Evolutionary conservation across 2,329 filamentous ascomycete genomes (phyloP).

Genomic region (Drechmeria coniospora): DNA sequence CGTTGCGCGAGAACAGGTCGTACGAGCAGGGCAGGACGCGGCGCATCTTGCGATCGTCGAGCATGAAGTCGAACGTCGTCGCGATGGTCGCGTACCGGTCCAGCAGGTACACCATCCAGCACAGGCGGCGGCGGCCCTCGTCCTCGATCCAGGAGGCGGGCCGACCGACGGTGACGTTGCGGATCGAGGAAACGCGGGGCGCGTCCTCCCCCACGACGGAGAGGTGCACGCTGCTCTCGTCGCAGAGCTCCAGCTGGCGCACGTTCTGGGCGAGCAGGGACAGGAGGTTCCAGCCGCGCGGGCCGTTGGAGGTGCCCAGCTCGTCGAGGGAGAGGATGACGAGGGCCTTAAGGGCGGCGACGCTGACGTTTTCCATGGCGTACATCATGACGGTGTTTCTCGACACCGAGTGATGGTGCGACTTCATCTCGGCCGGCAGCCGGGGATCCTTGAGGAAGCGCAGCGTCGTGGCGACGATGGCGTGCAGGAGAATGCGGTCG

Average conservation of each 20-base stretch:
- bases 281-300: conserved; percentile 25
- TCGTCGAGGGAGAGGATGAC: conserved; percentile 27
- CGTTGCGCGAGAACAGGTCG: conserved; percentile 26
- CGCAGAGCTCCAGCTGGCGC: conserved; percentile 22
- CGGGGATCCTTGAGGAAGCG: conserved; percentile 25
- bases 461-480: conserved; percentile 27
- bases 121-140: conserved; percentile 24
- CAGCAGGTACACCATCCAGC: conserved; percentile 29
- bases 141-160: conserved; percentile 30
- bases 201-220: conserved; percentile 16
- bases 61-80: conserved; percentile 24
- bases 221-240: conserved; percentile 23
- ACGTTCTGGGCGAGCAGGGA: conserved; percentile 22
- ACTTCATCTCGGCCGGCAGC: conserved; percentile 19
- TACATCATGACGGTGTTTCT: conserved; percentile 25
- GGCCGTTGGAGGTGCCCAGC: conserved; percentile 26
- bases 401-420: conserved; percentile 23
- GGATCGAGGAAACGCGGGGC: conserved; percentile 18
- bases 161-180: conserved; percentile 17
- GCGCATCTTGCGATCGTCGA: conserved; percentile 23
- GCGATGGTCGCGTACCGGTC: conserved; percentile 28
- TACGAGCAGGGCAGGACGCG: conserved; percentile 27
- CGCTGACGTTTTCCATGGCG: conserved; percentile 24
- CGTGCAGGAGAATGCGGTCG: conserved; percentile 24
- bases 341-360: conserved; percentile 22